Percentiles rank a stretch among this genome's conserved stretches.
Evolutionary conservation across 805 yeast genomes (phyloP).

Genomic region (Ogataea paraovalis): DNA sequence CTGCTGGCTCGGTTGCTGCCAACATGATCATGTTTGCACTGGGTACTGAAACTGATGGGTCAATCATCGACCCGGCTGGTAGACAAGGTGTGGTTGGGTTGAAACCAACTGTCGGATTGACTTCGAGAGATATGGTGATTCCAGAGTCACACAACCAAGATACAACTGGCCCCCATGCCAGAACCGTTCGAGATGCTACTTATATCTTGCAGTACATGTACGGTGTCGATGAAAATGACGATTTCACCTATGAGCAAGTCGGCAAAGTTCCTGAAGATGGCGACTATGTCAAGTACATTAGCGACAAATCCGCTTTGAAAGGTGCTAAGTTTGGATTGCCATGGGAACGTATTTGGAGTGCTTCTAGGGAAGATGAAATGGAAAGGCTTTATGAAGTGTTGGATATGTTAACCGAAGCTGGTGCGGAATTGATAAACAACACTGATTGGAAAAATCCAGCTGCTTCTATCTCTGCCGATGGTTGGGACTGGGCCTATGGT

Average conservation of each 20-base stretch:
- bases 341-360: conserved; percentile 28
- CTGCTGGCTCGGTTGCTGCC: conserved; percentile 28
- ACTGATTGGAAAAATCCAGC: conserved; percentile 24
- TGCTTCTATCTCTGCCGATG: conserved; percentile 26
- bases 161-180: conserved; percentile 26
- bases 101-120: conserved; percentile 29
- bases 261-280: conserved; percentile 29
- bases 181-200: conserved; percentile 27
- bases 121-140: conserved; percentile 27
- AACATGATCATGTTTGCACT: conserved; percentile 27
- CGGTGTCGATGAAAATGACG: conserved; percentile 26
- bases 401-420: conserved; percentile 20
- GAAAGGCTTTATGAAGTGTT: conserved; percentile 18
- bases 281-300: conserved; percentile 23
- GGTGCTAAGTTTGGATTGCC: conserved; percentile 31
- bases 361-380: conserved; percentile 13
- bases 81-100: conserved; percentile 27
- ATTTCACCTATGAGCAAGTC: conserved; percentile 24
- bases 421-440: conserved; percentile 28
- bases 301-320: conserved; percentile 23
- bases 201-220: conserved; percentile 29
- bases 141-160: conserved; percentile 31
- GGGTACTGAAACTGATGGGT: conserved; percentile 31
- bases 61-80: conserved; percentile 27
- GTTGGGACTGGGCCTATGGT: conserved; percentile 32